Percentiles rank a stretch among this genome's conserved stretches.
Conservation (phyloP, 805 yeast genomes). For the Pichia heedii region DNA sequence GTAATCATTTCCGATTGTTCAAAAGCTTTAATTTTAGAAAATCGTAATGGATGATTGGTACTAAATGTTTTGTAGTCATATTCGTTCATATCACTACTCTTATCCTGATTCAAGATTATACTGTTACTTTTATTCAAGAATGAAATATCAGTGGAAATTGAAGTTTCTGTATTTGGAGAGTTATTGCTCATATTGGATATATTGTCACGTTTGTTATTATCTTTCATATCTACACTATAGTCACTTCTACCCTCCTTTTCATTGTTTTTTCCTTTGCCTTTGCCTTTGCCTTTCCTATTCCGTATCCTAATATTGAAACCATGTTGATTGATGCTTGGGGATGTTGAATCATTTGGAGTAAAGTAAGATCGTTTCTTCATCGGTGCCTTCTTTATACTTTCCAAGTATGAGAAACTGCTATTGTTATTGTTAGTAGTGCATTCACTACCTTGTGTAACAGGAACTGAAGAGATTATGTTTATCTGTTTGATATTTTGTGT, state of each 20-base stretch:
- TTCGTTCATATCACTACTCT: constrained; percentile 21
- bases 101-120: constrained; percentile 18
- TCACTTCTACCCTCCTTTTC: too few relatives aligned
- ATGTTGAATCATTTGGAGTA: neutral
- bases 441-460: constrained; percentile 3
- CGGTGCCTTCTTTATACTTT: constrained; percentile 5
- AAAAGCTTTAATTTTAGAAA: constrained; percentile 28
- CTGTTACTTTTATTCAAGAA: constrained; percentile 15
- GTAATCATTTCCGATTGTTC: constrained; percentile 30
- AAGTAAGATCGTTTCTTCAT: neutral
- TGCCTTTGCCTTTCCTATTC: neutral
- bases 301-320: neutral
- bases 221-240: too few relatives aligned
- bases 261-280: too few relatives aligned
- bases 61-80: constrained; percentile 30
- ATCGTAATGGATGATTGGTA: constrained; percentile 25
- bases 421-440: neutral
- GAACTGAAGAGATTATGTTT: neutral
- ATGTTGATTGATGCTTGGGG: neutral
- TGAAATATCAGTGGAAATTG: constrained; percentile 5
- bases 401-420: constrained; percentile 1
- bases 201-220: neutral
- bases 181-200: neutral
- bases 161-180: constrained; percentile 5
- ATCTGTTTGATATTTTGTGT: neutral